A percentile compares a stretch with the other conserved stretches of the same genome.
These are phyloP conservation scores for Claviceps monticola DNA, from an alignment of 2,329 filamentous ascomycete species.

Conservation along the genomic window DNA sequence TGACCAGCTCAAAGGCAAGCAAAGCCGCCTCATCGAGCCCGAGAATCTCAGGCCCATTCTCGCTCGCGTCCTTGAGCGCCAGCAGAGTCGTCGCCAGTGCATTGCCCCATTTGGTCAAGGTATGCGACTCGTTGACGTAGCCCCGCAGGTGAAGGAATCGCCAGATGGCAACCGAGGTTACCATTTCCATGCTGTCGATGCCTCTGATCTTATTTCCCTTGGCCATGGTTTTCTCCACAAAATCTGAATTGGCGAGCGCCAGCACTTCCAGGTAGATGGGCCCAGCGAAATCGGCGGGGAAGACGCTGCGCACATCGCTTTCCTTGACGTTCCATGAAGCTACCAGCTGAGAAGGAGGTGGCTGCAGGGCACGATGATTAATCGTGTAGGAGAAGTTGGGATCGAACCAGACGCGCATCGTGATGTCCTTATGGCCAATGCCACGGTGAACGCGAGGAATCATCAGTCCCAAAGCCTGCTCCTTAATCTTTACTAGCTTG, in stretches of 20 bases:
- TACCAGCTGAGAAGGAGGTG: conserved; percentile 31
- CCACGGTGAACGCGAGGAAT: conserved; percentile 70
- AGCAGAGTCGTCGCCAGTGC: conserved; percentile 59
- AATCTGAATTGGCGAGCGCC: conserved; percentile 54
- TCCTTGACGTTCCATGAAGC: conserved; percentile 63
- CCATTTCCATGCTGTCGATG: conserved; percentile 51
- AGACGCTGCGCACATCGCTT: conserved; percentile 34
- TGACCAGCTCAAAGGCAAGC: conserved; percentile 73
- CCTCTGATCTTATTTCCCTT: conserved; percentile 44
- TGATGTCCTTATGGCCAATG: conserved; percentile 67
- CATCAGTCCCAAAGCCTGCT: conserved; percentile 64
- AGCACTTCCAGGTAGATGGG: conserved; percentile 45
- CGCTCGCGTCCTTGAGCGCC: conserved; percentile 40
- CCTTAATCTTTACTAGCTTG: conserved; percentile 60
- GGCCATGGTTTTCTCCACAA: conserved; percentile 54
- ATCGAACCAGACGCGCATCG: conserved; percentile 75
- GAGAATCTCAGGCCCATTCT: conserved; percentile 27
- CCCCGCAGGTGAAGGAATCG: conserved; percentile 79
- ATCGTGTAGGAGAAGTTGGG: conserved; percentile 53
- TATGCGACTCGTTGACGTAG: conserved; percentile 68
- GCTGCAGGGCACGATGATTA: conserved; percentile 39
- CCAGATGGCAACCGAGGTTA: conserved; percentile 64
- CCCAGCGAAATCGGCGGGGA: conserved; percentile 27
- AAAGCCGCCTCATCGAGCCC: conserved; percentile 64
- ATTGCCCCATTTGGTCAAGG: conserved; percentile 71